Base-by-base conservation (phyloP, 306 rosid genomes). In the Trifolium dubium region DNA sequence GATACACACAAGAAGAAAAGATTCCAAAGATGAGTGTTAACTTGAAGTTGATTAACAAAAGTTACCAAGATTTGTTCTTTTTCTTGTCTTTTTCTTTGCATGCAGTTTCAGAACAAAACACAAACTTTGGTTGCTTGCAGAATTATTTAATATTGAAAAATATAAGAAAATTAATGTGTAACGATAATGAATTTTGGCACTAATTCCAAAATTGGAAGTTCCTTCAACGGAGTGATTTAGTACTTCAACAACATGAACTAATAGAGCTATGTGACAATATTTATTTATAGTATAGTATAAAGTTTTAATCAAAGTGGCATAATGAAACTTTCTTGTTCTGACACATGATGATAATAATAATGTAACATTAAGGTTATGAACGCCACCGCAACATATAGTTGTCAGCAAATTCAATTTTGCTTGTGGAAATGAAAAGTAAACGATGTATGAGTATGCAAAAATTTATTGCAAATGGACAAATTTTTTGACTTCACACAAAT, bases 61-160 rank as follows among this genome's bases (percentile, higher is more conserved):
- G 47, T 60, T 71, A 55, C 51, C 37, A 70, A 71, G 76, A 54
- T 60, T 75, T 49, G 67, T 41, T 72, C 67, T 76, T 77, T 76
- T 19, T 19, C n/a, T 40, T 30, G 34, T 78, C 18, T 50, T 15
- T 46, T 30, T 69, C 40, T 37, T 46, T 79, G 69, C 83, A 79
- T 79, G 83, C 79, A 72, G 30, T 8, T 64, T 39, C 18, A 53
- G 65, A 65, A 71, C 3, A 23, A 54, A 18, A 71, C 77, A 41
- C 68, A 8, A 51, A 64, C 35, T 55, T 51, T 32, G 9, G 67
- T 37, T 28, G 43, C 19, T 59, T 53, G 46, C 17, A 28, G 66
- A 73, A 40, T 39, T 63, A 8, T 55, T 69, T 28, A 50, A 63
- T 54, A 64, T 5, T 34, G 28, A n/a, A 31, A 3, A 43, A 18